Conservation (phyloP, 2,329 filamentous ascomycete genomes). For the Colletotrichum scovillei region DNA sequence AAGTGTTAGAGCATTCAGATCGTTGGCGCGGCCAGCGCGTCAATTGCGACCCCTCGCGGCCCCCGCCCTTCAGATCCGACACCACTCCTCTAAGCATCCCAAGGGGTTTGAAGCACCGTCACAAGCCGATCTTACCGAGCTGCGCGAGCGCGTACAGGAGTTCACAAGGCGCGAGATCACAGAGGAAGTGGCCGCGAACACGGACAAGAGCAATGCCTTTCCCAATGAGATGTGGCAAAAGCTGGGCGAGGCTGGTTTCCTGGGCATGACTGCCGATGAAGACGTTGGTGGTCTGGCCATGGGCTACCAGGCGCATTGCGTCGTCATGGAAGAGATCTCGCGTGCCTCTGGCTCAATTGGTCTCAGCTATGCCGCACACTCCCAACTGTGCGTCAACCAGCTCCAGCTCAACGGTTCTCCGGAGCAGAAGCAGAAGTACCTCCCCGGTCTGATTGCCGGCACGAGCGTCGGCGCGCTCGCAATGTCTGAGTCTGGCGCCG, state of each 20-base stretch:
- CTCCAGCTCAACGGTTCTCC: conserved; percentile 86
- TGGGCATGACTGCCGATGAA: conserved; percentile 94
- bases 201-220: conserved; percentile 90
- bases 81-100: conserved; percentile 70
- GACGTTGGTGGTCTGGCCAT: conserved; percentile 89
- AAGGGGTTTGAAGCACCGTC: conserved; percentile 76
- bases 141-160: conserved; percentile 87
- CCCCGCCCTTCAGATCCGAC: conserved; percentile 51
- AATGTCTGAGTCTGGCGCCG: conserved; percentile 93
- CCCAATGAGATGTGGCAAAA: conserved; percentile 94
- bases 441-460: conserved; percentile 85
- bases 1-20: conserved; percentile 51
- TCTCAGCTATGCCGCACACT: conserved; percentile 94
- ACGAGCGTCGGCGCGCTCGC: conserved; percentile 87
- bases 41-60: conserved; percentile 44
- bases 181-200: conserved; percentile 81
- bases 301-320: conserved; percentile 96
- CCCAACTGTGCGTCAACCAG: conserved; percentile 96
- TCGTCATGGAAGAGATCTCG: conserved; percentile 95
- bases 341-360: conserved; percentile 86
- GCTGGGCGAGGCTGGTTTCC: conserved; percentile 88
- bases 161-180: conserved; percentile 91
- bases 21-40: conserved; percentile 47
- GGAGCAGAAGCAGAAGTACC: conserved; percentile 82
- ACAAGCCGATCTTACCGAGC: conserved; percentile 79